Conservation (phyloP, 768 basidiomycete species). For the Pleurotus eryngii region DNA sequence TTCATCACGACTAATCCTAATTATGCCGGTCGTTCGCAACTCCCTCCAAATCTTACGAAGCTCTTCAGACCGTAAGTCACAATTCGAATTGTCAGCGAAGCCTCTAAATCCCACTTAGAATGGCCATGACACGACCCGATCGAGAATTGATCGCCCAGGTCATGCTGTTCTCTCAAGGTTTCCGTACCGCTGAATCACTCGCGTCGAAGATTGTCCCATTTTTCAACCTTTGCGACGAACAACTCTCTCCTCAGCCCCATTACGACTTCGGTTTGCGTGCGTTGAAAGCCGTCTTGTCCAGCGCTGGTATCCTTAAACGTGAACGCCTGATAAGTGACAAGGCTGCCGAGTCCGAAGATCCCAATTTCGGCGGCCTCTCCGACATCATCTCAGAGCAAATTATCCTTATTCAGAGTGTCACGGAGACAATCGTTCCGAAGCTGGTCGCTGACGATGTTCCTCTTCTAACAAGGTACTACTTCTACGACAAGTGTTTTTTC, state of each 20-base stretch:
- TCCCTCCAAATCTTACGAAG: constrained; percentile 87
- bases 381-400: constrained; percentile 86
- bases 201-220: constrained; percentile 99
- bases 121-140: constrained; percentile 99
- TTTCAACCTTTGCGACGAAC: constrained; percentile 98
- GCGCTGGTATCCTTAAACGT: constrained; percentile 96
- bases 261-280: constrained; percentile 99
- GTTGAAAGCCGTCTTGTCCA: constrained; percentile 92
- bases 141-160: constrained; percentile 99
- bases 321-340: constrained; percentile 64
- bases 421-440: constrained; percentile 98
- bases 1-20: constrained; percentile 99
- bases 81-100: background rate
- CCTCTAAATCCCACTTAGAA: constrained; percentile 42
- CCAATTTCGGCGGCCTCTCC: constrained; percentile 50
- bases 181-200: constrained; percentile 95
- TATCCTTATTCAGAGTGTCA: constrained; percentile 96
- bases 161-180: constrained; percentile 99
- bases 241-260: constrained; percentile 94
- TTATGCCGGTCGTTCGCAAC: constrained; percentile 93
- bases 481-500: background rate
- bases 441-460: constrained; percentile 97
- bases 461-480: constrained; percentile 77
- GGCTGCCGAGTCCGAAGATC: constrained; percentile 37
- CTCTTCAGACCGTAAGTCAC: constrained; percentile 82